A percentile compares a stretch with the other conserved stretches of the same genome.
These are phyloP conservation scores for Aspergillus pseudoviridinutans DNA, from an alignment of 2,329 filamentous ascomycete genomes.

Conservation along the genomic window DNA sequence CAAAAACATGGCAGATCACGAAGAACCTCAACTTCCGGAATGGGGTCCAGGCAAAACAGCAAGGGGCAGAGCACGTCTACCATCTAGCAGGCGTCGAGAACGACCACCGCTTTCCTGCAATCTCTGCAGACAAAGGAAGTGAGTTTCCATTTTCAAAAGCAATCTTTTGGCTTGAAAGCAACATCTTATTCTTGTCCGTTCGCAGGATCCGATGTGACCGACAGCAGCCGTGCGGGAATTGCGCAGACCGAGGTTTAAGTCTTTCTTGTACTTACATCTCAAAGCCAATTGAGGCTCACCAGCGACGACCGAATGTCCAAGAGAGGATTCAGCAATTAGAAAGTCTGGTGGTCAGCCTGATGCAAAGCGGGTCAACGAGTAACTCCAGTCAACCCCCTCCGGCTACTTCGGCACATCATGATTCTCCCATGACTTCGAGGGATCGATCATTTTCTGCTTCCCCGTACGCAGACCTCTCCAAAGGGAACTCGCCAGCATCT, in stretches of 20 bases:
- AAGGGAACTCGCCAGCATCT: background rate
- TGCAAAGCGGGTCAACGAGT: background rate
- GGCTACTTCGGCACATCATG: background rate
- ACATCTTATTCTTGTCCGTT: no score
- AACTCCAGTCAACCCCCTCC: background rate
- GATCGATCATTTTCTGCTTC: background rate
- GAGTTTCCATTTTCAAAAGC: background rate
- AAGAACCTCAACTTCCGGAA: background rate
- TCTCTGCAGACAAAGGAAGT: constrained; percentile 29
- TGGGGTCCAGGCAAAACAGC: background rate
- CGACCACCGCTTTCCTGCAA: constrained; percentile 28
- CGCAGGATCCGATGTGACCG: constrained; percentile 54
- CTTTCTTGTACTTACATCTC: constrained; percentile 51
- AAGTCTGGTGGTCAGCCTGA: constrained; percentile 2
- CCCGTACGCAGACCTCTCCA: background rate
- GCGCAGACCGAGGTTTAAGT: constrained; percentile 46
- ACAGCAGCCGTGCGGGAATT: constrained; percentile 54
- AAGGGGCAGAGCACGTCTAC: background rate
- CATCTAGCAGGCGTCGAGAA: constrained; percentile 17
- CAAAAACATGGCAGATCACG: background rate
- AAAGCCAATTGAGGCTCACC: constrained; percentile 12
- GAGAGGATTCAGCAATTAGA: constrained; percentile 10
- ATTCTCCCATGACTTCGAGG: background rate
- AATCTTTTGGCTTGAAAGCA: no score
- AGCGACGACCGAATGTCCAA: constrained; percentile 47